A percentile compares a stretch with the other conserved stretches of the same genome.
These are phyloP conservation scores for Biscogniauxia mediterranea DNA, from an alignment of 2,329 filamentous ascomycete genomes.

Conservation along the genomic window DNA sequence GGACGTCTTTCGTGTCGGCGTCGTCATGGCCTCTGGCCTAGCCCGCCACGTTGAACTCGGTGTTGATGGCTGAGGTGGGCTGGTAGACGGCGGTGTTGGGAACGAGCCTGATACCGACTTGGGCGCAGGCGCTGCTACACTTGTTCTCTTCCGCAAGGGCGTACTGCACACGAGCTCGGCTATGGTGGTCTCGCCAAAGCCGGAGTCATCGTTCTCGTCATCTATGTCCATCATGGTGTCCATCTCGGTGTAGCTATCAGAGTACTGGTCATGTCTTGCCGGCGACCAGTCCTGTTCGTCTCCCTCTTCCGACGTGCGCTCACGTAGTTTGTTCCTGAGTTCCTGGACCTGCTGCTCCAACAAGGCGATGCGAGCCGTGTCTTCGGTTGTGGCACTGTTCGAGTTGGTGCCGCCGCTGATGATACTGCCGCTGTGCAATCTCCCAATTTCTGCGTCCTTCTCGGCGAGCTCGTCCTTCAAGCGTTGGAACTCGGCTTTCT, in stretches of 20 bases:
- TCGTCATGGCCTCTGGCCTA: neutral
- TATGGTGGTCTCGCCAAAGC: constrained; percentile 51
- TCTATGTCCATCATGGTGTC: neutral
- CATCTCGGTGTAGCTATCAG: constrained; percentile 16
- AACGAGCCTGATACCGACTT: constrained; percentile 39
- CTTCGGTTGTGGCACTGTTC: constrained; percentile 29
- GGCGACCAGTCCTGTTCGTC: constrained; percentile 12
- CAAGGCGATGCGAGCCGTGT: constrained; percentile 41
- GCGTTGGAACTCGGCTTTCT: constrained; percentile 46
- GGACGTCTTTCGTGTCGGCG: constrained; percentile 20
- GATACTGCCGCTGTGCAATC: constrained; percentile 43
- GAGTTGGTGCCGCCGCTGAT: constrained; percentile 32
- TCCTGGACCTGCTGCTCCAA: constrained; percentile 36
- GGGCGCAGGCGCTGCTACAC: constrained; percentile 12
- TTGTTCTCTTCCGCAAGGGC: constrained; percentile 38
- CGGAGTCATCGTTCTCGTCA: constrained; percentile 23
- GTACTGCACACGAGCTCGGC: constrained; percentile 53
- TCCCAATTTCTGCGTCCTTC: constrained; percentile 53
- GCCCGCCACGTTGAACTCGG: constrained; percentile 35
- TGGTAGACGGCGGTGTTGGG: constrained; percentile 55
- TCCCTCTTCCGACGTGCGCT: constrained; percentile 6
- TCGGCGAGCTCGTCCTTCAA: constrained; percentile 48
- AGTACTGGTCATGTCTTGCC: constrained; percentile 32
- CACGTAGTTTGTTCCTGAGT: constrained; percentile 32
- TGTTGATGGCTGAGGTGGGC: constrained; percentile 35